phyloP scores from a whole-genome alignment of 2,329 filamentous ascomycete genomes.

The Cordyceps pruinosa region DNA sequence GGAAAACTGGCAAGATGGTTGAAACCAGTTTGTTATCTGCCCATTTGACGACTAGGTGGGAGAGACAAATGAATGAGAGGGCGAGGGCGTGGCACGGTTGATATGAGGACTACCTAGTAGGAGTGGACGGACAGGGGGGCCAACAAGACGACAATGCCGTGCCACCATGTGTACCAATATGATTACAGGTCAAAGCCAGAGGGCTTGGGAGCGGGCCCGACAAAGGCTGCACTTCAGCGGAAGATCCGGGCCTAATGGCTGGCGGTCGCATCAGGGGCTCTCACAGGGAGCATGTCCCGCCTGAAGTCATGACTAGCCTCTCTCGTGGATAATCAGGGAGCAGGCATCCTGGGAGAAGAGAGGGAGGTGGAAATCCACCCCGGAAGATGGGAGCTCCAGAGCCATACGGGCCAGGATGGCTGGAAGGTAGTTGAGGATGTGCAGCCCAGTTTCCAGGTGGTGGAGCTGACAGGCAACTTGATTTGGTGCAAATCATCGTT shows the following conservation, averaged over 20 bases:
- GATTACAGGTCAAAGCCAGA: not conserved
- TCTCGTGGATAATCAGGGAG: not conserved
- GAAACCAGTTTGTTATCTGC: not conserved
- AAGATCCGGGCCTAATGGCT: constrained; percentile 1
- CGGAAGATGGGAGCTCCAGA: not conserved
- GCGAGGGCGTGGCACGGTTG: constrained; percentile 8
- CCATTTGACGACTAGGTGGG: constrained; percentile 6
- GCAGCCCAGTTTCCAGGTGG: not conserved
- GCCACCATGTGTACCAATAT: not conserved
- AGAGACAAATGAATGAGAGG: not conserved
- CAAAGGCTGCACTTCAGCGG: constrained; percentile 1
- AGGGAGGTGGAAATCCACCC: too few species aligned
- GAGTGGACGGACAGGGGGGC: not conserved
- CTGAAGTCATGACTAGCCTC: constrained; percentile 7
- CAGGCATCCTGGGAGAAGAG: not conserved
- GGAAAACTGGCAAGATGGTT: not conserved
- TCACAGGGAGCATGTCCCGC: constrained; percentile 3
- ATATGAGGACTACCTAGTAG: constrained; percentile 8
- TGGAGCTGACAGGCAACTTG: not conserved
- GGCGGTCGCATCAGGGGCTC: constrained; percentile 2
- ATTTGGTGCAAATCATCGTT: constrained; percentile 6
- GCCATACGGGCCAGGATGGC: not conserved
- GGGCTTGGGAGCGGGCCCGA: not conserved
- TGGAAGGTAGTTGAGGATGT: not conserved
- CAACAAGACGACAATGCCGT: constrained; percentile 10